Evolutionary conservation across 176 grass and related monocot species (phyloP), one percentile per base, ranked within the genome.

Genomic region (Tillandsia leiboldiana): DNA sequence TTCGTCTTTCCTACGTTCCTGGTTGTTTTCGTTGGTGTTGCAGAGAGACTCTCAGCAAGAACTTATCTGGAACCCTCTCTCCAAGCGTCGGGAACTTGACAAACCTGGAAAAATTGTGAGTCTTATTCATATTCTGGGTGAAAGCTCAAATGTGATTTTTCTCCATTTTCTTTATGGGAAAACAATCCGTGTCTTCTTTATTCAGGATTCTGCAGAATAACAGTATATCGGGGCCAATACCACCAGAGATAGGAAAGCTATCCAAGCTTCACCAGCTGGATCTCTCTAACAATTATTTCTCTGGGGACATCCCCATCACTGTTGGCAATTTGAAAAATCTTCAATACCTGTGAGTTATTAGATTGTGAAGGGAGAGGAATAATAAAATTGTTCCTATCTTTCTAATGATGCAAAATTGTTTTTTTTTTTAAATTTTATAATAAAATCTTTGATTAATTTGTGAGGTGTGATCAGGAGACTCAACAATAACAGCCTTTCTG

Each of bases 401-500:
- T 28, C 27, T 28, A 58, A 13, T 17, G 18, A 58, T 12, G 18
- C 9, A 20, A 20, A 17, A 14, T 58, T 58, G 54, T 17, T 58
- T 18, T 8, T 1, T 17, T 17, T 58, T 15, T n/a, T 20, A 20
- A 20, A n/a, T 58, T 58, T 58, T 58, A 8, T 58, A 22, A 20
- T 61, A 20, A 59, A 17, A 18, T 22, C 7, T 59, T 59, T 22
- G 56, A 9, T 61, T 61, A 18, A 15, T 61, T 61, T 22, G 56
- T 61, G 22, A 61, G 15, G 22, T 23, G 56, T 9, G 74, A 76
- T 28, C 75, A 93, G 90, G 83, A 86, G 90, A 80, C 79, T 93
- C 13, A 93, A 89, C 74, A 89, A 93, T 51, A 93, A 93, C 69
- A 89, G 82, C 59, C 71, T 93, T 29, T 81, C 83, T 9, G 86